Evolutionary conservation across 2,329 filamentous ascomycete genomes (phyloP), one percentile per base, ranked within the genome.

Genomic region (Aspergillus proliferans): DNA sequence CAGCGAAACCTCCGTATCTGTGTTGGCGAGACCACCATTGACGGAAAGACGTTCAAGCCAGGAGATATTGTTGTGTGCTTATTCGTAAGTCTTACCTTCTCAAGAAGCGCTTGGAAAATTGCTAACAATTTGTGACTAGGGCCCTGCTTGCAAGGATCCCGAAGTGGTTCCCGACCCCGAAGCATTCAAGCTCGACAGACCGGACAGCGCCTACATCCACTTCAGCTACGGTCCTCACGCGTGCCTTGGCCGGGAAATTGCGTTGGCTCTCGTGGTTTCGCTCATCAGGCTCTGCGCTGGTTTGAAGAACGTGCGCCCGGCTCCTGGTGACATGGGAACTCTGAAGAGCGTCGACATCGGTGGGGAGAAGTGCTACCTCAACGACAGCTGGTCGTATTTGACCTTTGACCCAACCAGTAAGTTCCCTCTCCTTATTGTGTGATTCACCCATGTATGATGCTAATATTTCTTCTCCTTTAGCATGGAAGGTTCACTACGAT

Each of bases 311-410:
- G 65, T 77, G 1, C 71, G 75, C 6, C 71, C 71, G 0, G 75
- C 75, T 0, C 72, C 73, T 1, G 74, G 73, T 0, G 63, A 65
- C 43, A 76, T 76, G 69, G 75, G 74, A 1, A 48, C 60, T 43
- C 68, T 76, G 51, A 76, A 76, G 67, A 72, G 68, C 1, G 71
- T 78, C 55, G 64, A 36, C 48, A 22, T 56, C 39, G 42, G 50
- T 8, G 55, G 61, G 0, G 67, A 75, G 52, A 71, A 69, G 54
- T 66, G 64, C 7, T 77, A 74, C 47, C 66, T 76, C 18, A 75
- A 76, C 48, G 74, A 77, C 42, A 75, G 70, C 54, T 77, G 75
- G 71, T 75, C 73, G 1, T 72, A 71, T 43, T 66, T 77, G 14
- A 63, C 63, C 28, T 70, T 70, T 12, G 72, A 76, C 51, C 68